Evolutionary conservation across 495 filamentous ascomycete genomes (phyloP).

Genomic region (Symbiotaphrina buchneri): DNA sequence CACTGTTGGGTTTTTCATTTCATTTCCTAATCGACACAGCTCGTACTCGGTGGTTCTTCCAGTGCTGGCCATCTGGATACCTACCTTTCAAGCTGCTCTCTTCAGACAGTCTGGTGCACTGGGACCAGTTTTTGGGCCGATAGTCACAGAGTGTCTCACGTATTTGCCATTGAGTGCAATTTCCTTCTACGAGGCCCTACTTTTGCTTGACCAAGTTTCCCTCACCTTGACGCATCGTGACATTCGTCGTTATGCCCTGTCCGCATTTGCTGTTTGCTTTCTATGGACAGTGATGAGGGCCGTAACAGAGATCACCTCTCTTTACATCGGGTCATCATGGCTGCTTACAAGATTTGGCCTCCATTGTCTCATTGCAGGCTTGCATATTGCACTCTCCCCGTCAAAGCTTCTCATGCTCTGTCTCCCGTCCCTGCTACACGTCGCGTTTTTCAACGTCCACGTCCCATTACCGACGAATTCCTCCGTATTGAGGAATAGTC

Average conservation of each 20-base stretch:
- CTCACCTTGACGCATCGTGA: too few relatives aligned
- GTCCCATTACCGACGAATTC: constrained; percentile 27
- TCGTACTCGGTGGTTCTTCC: constrained; percentile 28
- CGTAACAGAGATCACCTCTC: too few relatives aligned
- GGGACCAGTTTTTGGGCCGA: constrained; percentile 46
- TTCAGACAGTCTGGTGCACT: constrained; percentile 36
- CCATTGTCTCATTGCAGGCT: constrained; percentile 35
- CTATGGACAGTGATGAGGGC: too few relatives aligned
- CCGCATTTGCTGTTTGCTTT: too few relatives aligned
- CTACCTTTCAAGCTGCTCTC: constrained; percentile 43
- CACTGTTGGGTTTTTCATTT: constrained; percentile 33
- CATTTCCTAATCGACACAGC: constrained; percentile 32
- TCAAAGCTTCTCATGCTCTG: constrained; percentile 40
- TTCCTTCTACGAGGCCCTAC: too few relatives aligned
- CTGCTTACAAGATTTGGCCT: constrained; percentile 48
- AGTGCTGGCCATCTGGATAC: constrained; percentile 50
- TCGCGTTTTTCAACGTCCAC: constrained; percentile 48
- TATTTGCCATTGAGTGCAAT: constrained; percentile 51
- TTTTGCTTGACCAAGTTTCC: too few relatives aligned
- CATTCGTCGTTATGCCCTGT: too few relatives aligned
- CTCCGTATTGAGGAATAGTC: constrained; percentile 33
- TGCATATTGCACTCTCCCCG: constrained; percentile 42
- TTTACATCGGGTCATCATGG: constrained; percentile 33
- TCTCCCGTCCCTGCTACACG: constrained; percentile 48
- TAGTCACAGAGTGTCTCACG: constrained; percentile 48